phyloP scores from a whole-genome alignment of 2,329 filamentous ascomycete genomes.

The Cladosporium velox region DNA sequence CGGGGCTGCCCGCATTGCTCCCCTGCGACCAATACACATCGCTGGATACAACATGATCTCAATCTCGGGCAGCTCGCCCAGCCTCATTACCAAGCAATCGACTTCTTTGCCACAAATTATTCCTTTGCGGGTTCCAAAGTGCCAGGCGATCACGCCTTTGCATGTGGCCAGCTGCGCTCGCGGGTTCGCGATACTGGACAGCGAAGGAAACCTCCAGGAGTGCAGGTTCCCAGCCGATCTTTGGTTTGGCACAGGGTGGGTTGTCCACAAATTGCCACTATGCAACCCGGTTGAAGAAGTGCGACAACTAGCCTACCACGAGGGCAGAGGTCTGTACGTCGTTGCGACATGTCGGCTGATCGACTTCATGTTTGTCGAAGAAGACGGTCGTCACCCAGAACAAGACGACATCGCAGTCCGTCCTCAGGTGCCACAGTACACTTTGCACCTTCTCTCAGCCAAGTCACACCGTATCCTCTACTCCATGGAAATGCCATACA shows the following conservation, averaged over 20 bases:
- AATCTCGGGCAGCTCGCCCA: constrained; percentile 75
- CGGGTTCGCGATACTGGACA: constrained; percentile 67
- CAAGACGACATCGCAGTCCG: constrained; percentile 60
- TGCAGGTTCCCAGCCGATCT: constrained; percentile 68
- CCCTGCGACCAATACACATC: constrained; percentile 64
- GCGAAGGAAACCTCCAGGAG: constrained; percentile 68
- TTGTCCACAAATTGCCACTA: constrained; percentile 70
- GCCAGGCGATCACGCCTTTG: constrained; percentile 13
- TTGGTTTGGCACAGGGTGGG: constrained; percentile 75
- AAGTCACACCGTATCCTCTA: constrained; percentile 78
- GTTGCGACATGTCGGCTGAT: constrained; percentile 68
- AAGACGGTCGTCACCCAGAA: constrained; percentile 82
- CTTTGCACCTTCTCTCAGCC: constrained; percentile 77
- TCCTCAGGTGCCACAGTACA: constrained; percentile 70
- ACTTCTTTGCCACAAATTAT: constrained; percentile 71
- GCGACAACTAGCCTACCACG: constrained; percentile 73
- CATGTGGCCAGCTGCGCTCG: constrained; percentile 22
- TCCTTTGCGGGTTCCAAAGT: constrained; percentile 10
- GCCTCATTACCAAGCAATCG: constrained; percentile 79
- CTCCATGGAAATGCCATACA: constrained; percentile 68
- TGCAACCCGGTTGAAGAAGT: constrained; percentile 60
- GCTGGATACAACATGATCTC: constrained; percentile 80
- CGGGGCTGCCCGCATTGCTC: constrained; percentile 46
- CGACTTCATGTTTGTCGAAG: constrained; percentile 80
- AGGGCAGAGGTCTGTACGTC: constrained; percentile 72